Base-by-base conservation (phyloP, 495 filamentous ascomycete species). In the Penicillium macrosclerotiorum region DNA sequence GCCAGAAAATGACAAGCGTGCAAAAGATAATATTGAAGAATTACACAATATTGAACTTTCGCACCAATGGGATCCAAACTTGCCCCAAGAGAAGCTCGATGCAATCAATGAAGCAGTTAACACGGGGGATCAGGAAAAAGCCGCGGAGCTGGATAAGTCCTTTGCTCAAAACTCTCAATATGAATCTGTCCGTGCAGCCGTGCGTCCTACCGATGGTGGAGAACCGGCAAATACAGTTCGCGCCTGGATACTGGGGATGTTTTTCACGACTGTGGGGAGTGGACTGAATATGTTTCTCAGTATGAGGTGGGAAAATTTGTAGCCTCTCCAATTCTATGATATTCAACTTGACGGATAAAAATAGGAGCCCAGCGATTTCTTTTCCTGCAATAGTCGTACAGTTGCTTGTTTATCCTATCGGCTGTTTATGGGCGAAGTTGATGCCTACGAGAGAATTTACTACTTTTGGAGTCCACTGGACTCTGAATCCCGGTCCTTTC, bases 401-500 rank as follows among this genome's bases (percentile, higher is more conserved):
- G 59, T 72, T 86, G 36, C 67, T 86, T 33, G 79, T 81, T 12
- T 86, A 80, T 68, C 78, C 79, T 4, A 55, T 85, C 2, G 82
- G 82, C 8, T 76, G 78, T 26, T 70, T 61, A 14, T 77, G 71
- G 73, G 63, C 66, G 1, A 63, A 52, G 30, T 47, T 59, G 6
- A 61, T 79, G 52, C 82, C 83, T 2, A 58, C 59, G 0, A 63
- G 59, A 42, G 59, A 66, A 18, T 69, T 81, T 45, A 73, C 50
- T 33, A 70, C 76, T 0, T 77, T 83, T 46, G 81, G 81, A 11
- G 20, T 73, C 14, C 53, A 54, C n/a, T 80, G 72, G 63, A 74
- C 68, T 12, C 57, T 86, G 22, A 85, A 85, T 49, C 77, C 80
- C 2, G 81, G 82, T 0, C 79, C 77, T 8, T 86, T 86, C 64